Base-by-base conservation (phyloP, 495 filamentous ascomycete species). In the Chaetomium cochliodes region DNA sequence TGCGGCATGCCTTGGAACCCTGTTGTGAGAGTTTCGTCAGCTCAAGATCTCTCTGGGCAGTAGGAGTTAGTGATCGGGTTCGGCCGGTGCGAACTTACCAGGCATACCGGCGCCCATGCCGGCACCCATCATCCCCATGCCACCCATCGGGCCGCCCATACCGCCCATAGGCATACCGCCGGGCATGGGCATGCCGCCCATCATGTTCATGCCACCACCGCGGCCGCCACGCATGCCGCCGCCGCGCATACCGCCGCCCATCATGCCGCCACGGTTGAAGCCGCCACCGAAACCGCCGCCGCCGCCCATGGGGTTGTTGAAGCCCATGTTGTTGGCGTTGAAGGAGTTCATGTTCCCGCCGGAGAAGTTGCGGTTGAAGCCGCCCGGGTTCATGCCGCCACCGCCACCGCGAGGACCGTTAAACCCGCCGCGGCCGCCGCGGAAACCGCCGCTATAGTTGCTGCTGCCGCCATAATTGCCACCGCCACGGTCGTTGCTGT, bases 221-320 rank as follows among this genome's bases (percentile, higher is more conserved):
- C 89, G 79, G 46, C 90, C 86, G 52, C 90, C 88, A 60, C 89
- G 85, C 90, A 90, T 90, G 33, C 79, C 81, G 50, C 82, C 82
- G 53, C 84, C 81, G 33, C 62, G 62, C 56, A 64, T 64, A 30
- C 53, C 52, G 49, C 82, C 81, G 53, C 84, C 81, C 85, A 89
- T 89, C 79, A 88, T 88, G 54, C 86, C 87, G 41, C 85, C 85
- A 22, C 87, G 82, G 72, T 84, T 78, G 52, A 77, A 78, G 12
- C 82, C 82, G 65, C 78, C 80, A 66, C 78, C 80, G 64, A 87
- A 88, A 65, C 78, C 79, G 66, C 77, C 79, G n/a, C 75, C 76
- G 49, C 87, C 88, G 30, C 85, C 87, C 86, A 91, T 90, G 28
- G 80, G 79, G 61, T 79, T 70, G 62, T 76, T 78, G 54, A 80